phyloP scores from a whole-genome alignment of 345 rosid species.

The Sisymbrium irio region DNA sequence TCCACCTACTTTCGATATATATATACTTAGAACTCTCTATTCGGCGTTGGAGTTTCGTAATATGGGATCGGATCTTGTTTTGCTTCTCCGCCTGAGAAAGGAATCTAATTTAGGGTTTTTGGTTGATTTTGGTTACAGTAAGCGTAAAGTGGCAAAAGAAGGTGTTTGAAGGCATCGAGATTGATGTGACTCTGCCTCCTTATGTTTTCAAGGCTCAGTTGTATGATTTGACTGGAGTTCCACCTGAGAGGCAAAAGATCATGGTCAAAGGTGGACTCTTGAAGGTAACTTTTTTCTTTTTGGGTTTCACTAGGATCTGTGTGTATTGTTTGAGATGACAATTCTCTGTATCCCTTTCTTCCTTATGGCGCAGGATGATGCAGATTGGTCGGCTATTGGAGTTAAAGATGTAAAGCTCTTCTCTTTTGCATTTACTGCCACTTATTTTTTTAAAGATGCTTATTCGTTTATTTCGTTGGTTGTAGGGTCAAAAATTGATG shows the following conservation, averaged over 20 bases:
- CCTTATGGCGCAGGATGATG: slow-evolving; percentile 80
- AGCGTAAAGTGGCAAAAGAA: slow-evolving; percentile 97
- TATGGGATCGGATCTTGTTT: background rate
- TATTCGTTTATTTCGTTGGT: slow-evolving; percentile 12
- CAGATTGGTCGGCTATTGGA: slow-evolving; percentile 81
- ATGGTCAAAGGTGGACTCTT: slow-evolving; percentile 96
- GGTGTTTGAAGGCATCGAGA: slow-evolving; percentile 73
- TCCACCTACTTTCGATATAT: too few relatives aligned
- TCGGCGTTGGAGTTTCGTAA: background rate
- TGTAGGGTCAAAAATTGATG: slow-evolving; percentile 94
- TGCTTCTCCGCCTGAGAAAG: background rate
- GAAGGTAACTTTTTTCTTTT: slow-evolving; percentile 48
- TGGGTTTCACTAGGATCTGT: background rate
- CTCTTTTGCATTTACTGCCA: background rate
- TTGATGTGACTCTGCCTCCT: slow-evolving; percentile 73
- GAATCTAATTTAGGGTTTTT: background rate
- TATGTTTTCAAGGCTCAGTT: slow-evolving; percentile 87
- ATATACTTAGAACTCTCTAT: too few relatives aligned
- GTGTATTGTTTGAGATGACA: slow-evolving; percentile 12
- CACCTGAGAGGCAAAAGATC: slow-evolving; percentile 95
- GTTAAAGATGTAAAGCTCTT: slow-evolving; percentile 58
- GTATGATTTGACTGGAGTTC: slow-evolving; percentile 89
- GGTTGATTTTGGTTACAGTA: slow-evolving; percentile 43
- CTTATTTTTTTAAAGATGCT: background rate
- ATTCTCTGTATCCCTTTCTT: background rate